Base-by-base conservation (phyloP, 2,329 filamentous ascomycete genomes). In the Alternaria sp. region DNA sequence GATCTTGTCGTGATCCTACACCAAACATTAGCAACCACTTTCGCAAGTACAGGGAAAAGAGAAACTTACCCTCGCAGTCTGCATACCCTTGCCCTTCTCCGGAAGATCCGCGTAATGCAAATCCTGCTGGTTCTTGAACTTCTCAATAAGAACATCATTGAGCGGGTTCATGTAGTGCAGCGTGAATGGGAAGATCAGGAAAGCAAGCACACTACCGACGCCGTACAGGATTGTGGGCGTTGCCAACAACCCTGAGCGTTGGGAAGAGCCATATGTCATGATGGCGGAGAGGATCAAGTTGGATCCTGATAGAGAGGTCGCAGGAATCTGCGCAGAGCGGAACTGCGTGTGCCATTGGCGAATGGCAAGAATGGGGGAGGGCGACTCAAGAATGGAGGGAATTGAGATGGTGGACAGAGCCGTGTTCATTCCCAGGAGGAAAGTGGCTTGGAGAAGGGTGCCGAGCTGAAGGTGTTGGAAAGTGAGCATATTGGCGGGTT, bases 271-370 rank as follows among this genome's bases (percentile, higher is more conserved):
- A 12, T 54, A 54, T 18, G 52, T 43, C 28, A 54, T 36, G 22
- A 48, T 39, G n/a, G 44, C 22, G 3, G 52, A 54, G 1, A 54
- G 2, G n/a, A 54, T 14, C 4, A 54, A 32, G 14, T 48, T 54
- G 2, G 52, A 39, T 5, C 41, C 52, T 1, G 42, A 47, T 11
- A 54, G 42, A 0, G 42, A 30, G 24, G 52, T 54, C 8, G 42
- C 52, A 2, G 52, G 42, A 3, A 54, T 22, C 26, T 54, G 52
- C 4, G 52, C 52, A 2, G n/a, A n/a, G 16, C 52, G 42, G 42
- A 54, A 54, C 5, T 54, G 52, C 16, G 22, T 48, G 42, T 48
- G 42, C 52, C 52, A 54, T 54, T 54, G 42, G 16, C 52, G 32
- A 14, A 54, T 39, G 12, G 52, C 52, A n/a, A 54, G 42, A 4